These are phyloP conservation scores for Cystoisospora suis DNA, from an alignment of 169 alveolate species.

Conservation along the genomic window DNA sequence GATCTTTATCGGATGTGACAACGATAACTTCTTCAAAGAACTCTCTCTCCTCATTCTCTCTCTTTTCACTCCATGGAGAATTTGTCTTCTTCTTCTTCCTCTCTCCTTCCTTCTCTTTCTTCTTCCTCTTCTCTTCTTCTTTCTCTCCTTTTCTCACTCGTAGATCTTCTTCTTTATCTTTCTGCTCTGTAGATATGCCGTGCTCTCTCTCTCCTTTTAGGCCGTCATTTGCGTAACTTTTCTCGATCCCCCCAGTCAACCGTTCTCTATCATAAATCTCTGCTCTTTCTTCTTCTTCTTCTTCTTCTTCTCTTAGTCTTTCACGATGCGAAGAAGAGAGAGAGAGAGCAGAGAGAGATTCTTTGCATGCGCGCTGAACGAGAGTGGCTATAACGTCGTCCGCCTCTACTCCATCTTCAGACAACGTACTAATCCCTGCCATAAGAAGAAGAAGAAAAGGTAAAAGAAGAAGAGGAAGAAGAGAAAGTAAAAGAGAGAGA, in stretches of 20 bases:
- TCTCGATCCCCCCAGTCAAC: no score
- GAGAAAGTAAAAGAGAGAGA: no score
- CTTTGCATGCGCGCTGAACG: conserved; percentile 3
- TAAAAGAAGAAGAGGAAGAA: background rate
- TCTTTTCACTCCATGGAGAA: background rate
- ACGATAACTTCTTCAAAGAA: conserved; percentile 12
- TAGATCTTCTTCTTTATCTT: no score
- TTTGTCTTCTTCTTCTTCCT: background rate
- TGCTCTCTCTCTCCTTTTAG: no score
- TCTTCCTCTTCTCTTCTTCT: background rate
- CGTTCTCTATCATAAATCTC: background rate
- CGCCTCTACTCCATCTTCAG: conserved; percentile 22
- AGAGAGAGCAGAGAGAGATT: background rate
- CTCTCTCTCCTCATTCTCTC: background rate
- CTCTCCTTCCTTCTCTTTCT: background rate
- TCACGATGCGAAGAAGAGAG: no score
- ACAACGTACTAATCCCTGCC: background rate
- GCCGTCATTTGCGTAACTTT: no score
- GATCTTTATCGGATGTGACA: conserved; percentile 17
- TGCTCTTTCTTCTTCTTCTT: background rate
- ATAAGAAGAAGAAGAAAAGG: background rate
- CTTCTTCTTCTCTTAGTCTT: background rate
- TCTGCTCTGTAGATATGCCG: no score
- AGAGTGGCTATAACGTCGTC: conserved; percentile 29
- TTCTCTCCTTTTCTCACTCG: background rate